phyloP scores from a whole-genome alignment of 2,329 filamentous ascomycete genomes.

The Thyridium curvatum region DNA sequence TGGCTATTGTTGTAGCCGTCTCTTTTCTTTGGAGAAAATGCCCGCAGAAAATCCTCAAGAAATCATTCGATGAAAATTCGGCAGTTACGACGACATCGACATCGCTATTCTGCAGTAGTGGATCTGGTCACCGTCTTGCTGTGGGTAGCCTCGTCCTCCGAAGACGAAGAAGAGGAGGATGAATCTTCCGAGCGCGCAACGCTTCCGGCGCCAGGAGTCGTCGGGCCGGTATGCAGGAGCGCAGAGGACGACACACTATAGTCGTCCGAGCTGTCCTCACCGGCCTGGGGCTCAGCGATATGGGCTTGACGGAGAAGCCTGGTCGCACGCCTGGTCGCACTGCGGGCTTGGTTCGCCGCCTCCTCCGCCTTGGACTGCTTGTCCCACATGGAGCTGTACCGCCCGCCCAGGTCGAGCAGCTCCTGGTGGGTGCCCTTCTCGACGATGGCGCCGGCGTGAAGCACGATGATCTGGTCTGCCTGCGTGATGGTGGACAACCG shows the following conservation, averaged over 20 bases:
- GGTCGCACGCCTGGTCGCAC: conserved; percentile 32
- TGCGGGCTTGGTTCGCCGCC: conserved; percentile 54
- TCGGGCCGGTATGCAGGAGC: conserved; percentile 29
- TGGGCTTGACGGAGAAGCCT: conserved; percentile 44
- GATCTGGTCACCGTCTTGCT: not conserved
- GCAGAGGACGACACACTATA: conserved; percentile 40
- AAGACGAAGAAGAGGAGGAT: conserved; percentile 2
- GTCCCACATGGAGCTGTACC: conserved; percentile 82
- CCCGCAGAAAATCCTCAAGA: no score
- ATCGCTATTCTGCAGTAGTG: no score
- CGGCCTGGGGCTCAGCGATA: conserved; percentile 26
- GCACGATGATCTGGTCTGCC: conserved; percentile 17
- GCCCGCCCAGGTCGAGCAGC: conserved; percentile 62
- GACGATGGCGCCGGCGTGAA: conserved; percentile 13
- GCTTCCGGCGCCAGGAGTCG: conserved; percentile 14
- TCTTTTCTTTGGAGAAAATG: no score
- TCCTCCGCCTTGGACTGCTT: conserved; percentile 78
- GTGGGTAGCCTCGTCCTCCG: conserved; percentile 1
- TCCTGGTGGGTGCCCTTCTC: conserved; percentile 59
- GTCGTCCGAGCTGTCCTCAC: conserved; percentile 36
- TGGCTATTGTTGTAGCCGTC: no score
- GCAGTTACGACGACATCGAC: no score
- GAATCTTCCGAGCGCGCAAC: conserved; percentile 8
- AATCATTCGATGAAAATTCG: no score
- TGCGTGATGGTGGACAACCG: conserved; percentile 10